These are phyloP conservation scores for Fraxinus americana DNA, from an alignment of 257 asterid species.

Conservation along the genomic window DNA sequence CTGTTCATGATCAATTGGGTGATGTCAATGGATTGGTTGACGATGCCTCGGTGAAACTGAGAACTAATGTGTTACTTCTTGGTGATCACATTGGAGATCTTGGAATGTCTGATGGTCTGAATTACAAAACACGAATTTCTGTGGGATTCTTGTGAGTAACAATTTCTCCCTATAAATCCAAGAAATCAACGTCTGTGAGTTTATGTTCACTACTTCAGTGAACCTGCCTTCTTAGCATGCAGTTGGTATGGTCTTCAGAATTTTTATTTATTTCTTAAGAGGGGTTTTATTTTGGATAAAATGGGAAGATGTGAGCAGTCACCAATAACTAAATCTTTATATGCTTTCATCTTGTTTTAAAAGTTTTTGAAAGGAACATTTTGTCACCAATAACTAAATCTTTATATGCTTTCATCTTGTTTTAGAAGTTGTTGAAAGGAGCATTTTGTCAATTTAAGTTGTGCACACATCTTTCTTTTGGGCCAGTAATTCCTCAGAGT, in stretches of 20 bases:
- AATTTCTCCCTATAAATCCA: slow-evolving; percentile 12
- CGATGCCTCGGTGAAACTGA: slow-evolving; percentile 57
- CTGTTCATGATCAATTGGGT: slow-evolving; percentile 59
- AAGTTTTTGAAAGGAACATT: slow-evolving; percentile 10
- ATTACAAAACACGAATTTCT: slow-evolving; percentile 74
- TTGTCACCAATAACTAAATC: neutral
- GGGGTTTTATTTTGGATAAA: slow-evolving; percentile 4
- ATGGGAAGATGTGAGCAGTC: neutral
- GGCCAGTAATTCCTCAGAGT: slow-evolving; percentile 1
- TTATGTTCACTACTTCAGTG: neutral
- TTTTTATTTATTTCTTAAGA: neutral
- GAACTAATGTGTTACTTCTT: slow-evolving; percentile 88
- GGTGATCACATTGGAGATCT: slow-evolving; percentile 96
- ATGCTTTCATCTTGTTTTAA: slow-evolving; percentile 12
- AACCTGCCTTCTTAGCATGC: slow-evolving; percentile 11
- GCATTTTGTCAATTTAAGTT: slow-evolving; percentile 3
- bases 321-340: slow-evolving; percentile 3
- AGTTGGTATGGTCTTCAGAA: slow-evolving; percentile 1
- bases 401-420: slow-evolving; percentile 12
- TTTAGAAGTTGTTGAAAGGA: slow-evolving; percentile 15
- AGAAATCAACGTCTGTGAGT: slow-evolving; percentile 4
- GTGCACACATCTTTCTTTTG: slow-evolving; percentile 2
- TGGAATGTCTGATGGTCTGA: slow-evolving; percentile 95
- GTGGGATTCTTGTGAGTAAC: slow-evolving; percentile 90
- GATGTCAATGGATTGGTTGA: slow-evolving; percentile 47